phyloP scores from a whole-genome alignment of 768 basidiomycete species.

The Xerocomellus chrysenteron region DNA sequence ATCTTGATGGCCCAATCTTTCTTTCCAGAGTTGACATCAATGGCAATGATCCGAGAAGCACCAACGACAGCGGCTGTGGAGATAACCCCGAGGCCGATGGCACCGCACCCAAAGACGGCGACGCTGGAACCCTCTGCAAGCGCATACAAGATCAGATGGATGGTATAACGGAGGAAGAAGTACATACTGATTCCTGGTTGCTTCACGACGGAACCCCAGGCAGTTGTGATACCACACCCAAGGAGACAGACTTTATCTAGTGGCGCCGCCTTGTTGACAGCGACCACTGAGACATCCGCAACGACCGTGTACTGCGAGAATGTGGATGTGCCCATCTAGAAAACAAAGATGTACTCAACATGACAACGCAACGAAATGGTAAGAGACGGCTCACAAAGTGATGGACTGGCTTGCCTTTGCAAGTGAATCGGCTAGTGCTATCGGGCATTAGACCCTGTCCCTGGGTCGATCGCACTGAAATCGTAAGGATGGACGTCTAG shows the following conservation, averaged over 20 bases:
- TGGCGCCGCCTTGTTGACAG: slow-evolving; percentile 81
- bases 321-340: slow-evolving; percentile 96
- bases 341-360: neutral
- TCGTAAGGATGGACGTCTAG: neutral
- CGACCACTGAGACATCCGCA: slow-evolving; percentile 95
- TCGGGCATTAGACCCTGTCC: slow-evolving; percentile 97
- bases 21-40: slow-evolving; percentile 88
- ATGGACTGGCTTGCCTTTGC: slow-evolving; percentile 80
- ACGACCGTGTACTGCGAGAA: slow-evolving; percentile 99
- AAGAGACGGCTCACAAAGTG: slow-evolving; percentile 72
- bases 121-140: slow-evolving; percentile 75
- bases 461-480: slow-evolving; percentile 83
- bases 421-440: slow-evolving; percentile 80
- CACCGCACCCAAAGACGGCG: slow-evolving; percentile 95
- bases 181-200: slow-evolving; percentile 78
- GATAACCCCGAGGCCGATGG: slow-evolving; percentile 92
- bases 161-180: neutral
- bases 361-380: neutral
- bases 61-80: slow-evolving; percentile 75
- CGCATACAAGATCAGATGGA: neutral
- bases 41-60: slow-evolving; percentile 85
- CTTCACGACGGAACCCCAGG: slow-evolving; percentile 94
- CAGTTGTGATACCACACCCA: slow-evolving; percentile 97
- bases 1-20: slow-evolving; percentile 88
- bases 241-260: slow-evolving; percentile 96